A percentile compares a stretch with the other conserved stretches of the same genome.
These are phyloP conservation scores for Solanum medicagineum DNA, from an alignment of 257 asterid genomes.

Conservation along the genomic window DNA sequence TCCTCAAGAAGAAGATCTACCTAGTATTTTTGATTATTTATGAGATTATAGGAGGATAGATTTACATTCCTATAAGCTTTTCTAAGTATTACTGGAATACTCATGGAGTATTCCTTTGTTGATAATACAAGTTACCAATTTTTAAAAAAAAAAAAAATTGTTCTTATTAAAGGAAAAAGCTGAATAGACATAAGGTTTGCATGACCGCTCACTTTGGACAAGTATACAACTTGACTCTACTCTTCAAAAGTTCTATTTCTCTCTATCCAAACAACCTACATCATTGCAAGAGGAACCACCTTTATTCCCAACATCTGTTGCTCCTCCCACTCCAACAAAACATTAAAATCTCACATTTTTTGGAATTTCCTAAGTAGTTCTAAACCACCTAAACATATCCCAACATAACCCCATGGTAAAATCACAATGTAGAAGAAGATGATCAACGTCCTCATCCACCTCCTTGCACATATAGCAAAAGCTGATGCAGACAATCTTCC, in stretches of 20 bases:
- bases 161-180: not conserved
- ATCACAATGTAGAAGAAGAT: not conserved
- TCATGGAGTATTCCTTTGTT: too few relatives aligned
- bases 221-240: not conserved
- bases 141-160: not conserved
- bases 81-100: too few relatives aligned
- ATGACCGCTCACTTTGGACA: not conserved
- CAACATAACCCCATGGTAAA: not conserved
- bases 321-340: not conserved
- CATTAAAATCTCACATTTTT: not conserved
- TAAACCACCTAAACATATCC: not conserved
- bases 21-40: too few relatives aligned
- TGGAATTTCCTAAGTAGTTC: not conserved
- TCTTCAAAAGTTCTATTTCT: not conserved
- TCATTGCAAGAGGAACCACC: not conserved
- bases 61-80: too few relatives aligned
- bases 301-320: not conserved
- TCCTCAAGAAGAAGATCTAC: too few relatives aligned
- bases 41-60: too few relatives aligned
- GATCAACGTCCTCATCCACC: not conserved
- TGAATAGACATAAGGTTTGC: not conserved
- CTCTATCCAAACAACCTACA: not conserved
- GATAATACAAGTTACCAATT: too few relatives aligned
- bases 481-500: not conserved
- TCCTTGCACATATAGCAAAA: not conserved